Evolutionary conservation across 2,329 filamentous ascomycete species (phyloP), one percentile per base, ranked within the genome.

Genomic region (Cladophialophora yegresii): DNA sequence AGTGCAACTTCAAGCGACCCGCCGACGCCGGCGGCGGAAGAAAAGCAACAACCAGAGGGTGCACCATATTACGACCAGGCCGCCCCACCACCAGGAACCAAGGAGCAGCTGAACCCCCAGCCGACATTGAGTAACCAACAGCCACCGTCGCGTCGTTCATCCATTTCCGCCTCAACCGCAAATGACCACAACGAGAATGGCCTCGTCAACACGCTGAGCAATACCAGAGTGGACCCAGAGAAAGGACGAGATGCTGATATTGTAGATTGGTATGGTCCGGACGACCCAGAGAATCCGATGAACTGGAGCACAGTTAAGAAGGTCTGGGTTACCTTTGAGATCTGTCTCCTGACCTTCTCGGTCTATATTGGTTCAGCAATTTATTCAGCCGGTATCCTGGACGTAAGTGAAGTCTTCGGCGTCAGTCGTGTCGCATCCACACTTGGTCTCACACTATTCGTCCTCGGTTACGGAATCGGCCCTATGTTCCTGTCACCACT

Each of bases 281-380:
- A 71, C 22, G 64, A 70, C 58, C 61, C 65, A 26, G 64, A 80
- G 73, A 82, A 82, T 57, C 80, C 82, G 0, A 71, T 75, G 58
- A 83, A 83, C 65, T 84, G 81, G 81, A 76, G 77, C 2, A 69
- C 65, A 2, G 63, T 57, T 2, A 81, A 80, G 71, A 81, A 81
- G 36, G 67, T 76, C 61, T 78, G 79, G 66, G 78, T 82, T 8
- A 81, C 79, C 0, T 77, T 77, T 51, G 71, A 81, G 47, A 79
- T 84, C 65, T 81, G 78, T 59, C 66, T 84, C 7, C 75, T 82
- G 62, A 84, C 81, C 0, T 80, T 82, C 43, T 76, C 77, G 3
- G 78, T 85, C 49, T 85, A 85, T 71, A 78, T 81, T 36, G 81
- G 81, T 7, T 81, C 79, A 2, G 77, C 81, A 0, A 83, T 85